Evolutionary conservation across 768 basidiomycete species (phyloP).

Genomic region (Lanmaoa pseudosensibilis): DNA sequence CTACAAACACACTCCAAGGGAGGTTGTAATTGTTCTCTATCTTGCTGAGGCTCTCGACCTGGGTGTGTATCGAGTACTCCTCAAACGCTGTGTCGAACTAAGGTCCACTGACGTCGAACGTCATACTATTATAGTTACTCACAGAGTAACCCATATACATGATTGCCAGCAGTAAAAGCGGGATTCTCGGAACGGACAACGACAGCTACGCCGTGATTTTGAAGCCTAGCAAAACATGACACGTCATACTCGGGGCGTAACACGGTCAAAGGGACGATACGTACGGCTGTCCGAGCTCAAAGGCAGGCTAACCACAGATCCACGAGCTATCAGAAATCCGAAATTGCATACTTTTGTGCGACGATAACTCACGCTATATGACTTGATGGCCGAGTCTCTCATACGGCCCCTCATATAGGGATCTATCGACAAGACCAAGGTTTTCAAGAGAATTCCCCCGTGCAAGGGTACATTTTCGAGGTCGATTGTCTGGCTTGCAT

Average conservation of each 20-base stretch:
- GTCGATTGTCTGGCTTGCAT: conserved; percentile 48
- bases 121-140: conserved; percentile 36
- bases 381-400: conserved; percentile 24
- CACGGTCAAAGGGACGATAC: background rate
- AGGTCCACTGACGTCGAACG: conserved; percentile 41
- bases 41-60: background rate
- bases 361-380: conserved; percentile 10
- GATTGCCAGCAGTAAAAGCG: conserved; percentile 2
- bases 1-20: conserved; percentile 32
- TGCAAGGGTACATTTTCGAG: conserved; percentile 43
- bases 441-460: conserved; percentile 51
- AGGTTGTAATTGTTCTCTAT: conserved; percentile 31
- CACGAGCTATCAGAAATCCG: background rate
- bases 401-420: conserved; percentile 48
- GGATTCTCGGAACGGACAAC: conserved; percentile 15
- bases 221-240: background rate
- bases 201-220: conserved; percentile 43
- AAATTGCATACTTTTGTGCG: background rate
- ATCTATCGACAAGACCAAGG: conserved; percentile 47
- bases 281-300: conserved; percentile 19
- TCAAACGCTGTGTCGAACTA: conserved; percentile 33
- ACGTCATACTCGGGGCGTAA: background rate
- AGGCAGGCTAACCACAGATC: conserved; percentile 1
- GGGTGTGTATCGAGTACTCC: conserved; percentile 17
- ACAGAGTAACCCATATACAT: conserved; percentile 28